Conservation (phyloP, 2,329 filamentous ascomycete genomes). For the Clarireedia monteithiana region DNA sequence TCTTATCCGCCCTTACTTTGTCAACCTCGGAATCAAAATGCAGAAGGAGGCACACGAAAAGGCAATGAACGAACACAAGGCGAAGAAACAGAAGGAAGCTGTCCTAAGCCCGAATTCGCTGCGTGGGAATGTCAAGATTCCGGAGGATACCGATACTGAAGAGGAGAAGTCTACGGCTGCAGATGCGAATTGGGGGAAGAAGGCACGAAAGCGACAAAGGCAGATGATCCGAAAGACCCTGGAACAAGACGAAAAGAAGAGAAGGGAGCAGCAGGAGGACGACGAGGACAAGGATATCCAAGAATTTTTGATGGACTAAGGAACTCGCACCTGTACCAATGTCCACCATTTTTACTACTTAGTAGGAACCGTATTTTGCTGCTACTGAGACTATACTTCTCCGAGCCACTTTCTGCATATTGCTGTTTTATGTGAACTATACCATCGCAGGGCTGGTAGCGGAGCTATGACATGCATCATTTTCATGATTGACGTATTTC, state of each 20-base stretch:
- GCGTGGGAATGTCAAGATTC: conserved; percentile 41
- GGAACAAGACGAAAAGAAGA: conserved; percentile 48
- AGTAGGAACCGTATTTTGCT: neutral
- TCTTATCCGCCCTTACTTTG: conserved; percentile 65
- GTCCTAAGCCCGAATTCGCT: conserved; percentile 59
- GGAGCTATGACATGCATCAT: too few relatives aligned
- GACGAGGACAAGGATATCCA: conserved; percentile 69
- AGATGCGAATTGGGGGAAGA: conserved; percentile 55
- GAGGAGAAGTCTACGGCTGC: conserved; percentile 33
- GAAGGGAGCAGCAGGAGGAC: conserved; percentile 50
- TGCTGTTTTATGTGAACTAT: too few relatives aligned
- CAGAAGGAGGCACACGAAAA: conserved; percentile 57
- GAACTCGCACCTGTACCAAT: neutral
- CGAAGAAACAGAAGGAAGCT: conserved; percentile 32
- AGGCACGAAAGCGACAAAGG: conserved; percentile 61
- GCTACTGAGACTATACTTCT: too few relatives aligned
- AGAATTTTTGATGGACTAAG: conserved; percentile 55
- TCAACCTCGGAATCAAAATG: conserved; percentile 56
- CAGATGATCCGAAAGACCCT: conserved; percentile 58
- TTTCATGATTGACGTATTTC: too few relatives aligned
- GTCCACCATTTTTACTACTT: neutral
- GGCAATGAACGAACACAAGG: conserved; percentile 30
- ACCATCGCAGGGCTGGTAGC: too few relatives aligned
- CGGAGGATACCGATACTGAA: conserved; percentile 45
- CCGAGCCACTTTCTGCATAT: too few relatives aligned